Conservation (phyloP, 1,284 basidiomycete species). For the Singerocomus inundabilis region DNA sequence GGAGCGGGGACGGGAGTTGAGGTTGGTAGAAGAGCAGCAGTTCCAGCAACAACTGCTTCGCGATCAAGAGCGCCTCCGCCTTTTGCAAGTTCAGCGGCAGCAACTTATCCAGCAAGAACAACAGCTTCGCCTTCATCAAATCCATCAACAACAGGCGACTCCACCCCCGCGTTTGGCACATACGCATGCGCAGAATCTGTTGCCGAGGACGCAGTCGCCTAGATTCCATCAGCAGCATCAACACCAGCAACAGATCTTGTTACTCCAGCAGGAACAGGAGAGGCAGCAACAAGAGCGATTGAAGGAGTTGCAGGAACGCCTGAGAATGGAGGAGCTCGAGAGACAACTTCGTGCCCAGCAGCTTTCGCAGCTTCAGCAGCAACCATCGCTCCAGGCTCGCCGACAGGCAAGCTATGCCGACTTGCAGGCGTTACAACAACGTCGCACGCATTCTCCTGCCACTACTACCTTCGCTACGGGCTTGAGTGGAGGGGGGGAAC, state of each 20-base stretch:
- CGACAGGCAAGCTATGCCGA: constrained; percentile 37
- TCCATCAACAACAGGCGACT: constrained; percentile 48
- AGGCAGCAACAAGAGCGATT: constrained; percentile 44
- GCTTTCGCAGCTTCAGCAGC: constrained; percentile 48
- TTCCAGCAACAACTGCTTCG: constrained; percentile 36
- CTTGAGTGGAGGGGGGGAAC: constrained; percentile 17
- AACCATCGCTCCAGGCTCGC: constrained; percentile 41
- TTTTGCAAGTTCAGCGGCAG: constrained; percentile 41
- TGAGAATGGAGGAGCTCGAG: constrained; percentile 60
- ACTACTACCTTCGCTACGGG: constrained; percentile 31
- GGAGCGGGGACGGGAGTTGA: too few species aligned
- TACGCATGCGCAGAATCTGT: constrained; percentile 42
- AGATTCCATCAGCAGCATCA: constrained; percentile 66
- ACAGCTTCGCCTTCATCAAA: constrained; percentile 39
- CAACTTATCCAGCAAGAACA: constrained; percentile 36
- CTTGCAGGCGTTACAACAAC: constrained; percentile 32
- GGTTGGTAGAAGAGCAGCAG: constrained; percentile 41
- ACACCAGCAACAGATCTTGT: constrained; percentile 63
- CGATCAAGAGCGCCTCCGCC: constrained; percentile 40
- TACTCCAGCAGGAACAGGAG: constrained; percentile 60
- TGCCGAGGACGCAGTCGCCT: constrained; percentile 68
- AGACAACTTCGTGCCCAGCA: constrained; percentile 53
- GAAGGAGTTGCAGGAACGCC: constrained; percentile 58
- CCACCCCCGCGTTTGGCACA: constrained; percentile 63
- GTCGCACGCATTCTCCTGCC: constrained; percentile 52